phyloP scores from a whole-genome alignment of 768 basidiomycete genomes.

The Agrocybe praecox region DNA sequence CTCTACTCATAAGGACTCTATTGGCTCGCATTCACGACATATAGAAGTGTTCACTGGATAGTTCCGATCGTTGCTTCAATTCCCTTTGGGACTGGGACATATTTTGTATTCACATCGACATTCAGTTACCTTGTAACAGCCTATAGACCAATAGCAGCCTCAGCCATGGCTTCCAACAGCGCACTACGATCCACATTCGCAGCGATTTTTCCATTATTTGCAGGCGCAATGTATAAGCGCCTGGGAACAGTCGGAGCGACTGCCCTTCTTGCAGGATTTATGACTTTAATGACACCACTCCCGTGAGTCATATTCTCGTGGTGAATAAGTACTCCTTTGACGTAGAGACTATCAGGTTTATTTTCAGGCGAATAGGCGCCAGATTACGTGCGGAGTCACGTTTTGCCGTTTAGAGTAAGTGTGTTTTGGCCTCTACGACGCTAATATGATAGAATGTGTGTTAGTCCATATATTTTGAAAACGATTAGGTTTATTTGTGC shows the following conservation, averaged over 20 bases:
- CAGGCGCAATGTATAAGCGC: slow-evolving; percentile 68
- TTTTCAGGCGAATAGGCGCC: slow-evolving; percentile 16
- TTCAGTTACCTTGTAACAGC: slow-evolving; percentile 75
- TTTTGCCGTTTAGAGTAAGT: slow-evolving; percentile 5
- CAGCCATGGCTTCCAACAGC: slow-evolving; percentile 69
- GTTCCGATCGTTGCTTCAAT: slow-evolving; percentile 64
- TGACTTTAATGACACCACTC: slow-evolving; percentile 60
- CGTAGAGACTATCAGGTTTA: slow-evolving; percentile 9
- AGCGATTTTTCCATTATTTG: slow-evolving; percentile 63
- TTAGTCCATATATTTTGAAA: too few relatives aligned
- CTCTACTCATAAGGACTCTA: slow-evolving; percentile 44
- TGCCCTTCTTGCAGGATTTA: slow-evolving; percentile 68
- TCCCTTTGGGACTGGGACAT: slow-evolving; percentile 66
- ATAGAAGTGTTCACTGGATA: slow-evolving; percentile 59
- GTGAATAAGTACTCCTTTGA: neutral
- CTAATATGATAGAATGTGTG: too few relatives aligned
- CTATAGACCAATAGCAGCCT: slow-evolving; percentile 67
- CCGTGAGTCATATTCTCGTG: slow-evolving; percentile 42
- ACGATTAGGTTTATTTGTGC: too few relatives aligned
- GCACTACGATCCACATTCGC: slow-evolving; percentile 64
- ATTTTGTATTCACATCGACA: slow-evolving; percentile 70
- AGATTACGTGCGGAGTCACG: slow-evolving; percentile 9
- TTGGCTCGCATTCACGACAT: slow-evolving; percentile 63
- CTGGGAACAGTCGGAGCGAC: slow-evolving; percentile 74
- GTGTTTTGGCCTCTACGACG: too few relatives aligned